These are phyloP conservation scores for Thielaviopsis populi DNA, from an alignment of 2,329 filamentous ascomycete species.

Conservation along the genomic window DNA sequence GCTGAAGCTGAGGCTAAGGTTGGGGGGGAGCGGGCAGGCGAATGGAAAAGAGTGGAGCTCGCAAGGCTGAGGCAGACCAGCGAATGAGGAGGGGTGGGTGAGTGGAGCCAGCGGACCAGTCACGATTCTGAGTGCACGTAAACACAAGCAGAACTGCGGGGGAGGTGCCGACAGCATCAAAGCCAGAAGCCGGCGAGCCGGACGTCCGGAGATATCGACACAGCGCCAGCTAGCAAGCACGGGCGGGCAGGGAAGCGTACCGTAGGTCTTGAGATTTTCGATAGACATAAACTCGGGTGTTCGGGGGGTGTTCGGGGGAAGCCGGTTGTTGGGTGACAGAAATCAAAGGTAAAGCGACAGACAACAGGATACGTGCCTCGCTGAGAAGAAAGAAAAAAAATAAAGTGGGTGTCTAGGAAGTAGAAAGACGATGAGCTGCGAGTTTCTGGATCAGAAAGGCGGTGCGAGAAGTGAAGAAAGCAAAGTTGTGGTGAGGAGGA, in stretches of 20 bases:
- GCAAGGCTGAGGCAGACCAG: neutral
- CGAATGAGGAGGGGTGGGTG: slow-evolving; percentile 8
- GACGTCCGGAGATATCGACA: too few relatives aligned
- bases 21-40: too few relatives aligned
- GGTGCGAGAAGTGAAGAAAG: slow-evolving; percentile 17
- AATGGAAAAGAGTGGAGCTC: neutral
- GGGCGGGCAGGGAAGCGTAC: slow-evolving; percentile 42
- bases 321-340: slow-evolving; percentile 32
- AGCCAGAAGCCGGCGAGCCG: too few relatives aligned
- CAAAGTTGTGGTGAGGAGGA: slow-evolving; percentile 20
- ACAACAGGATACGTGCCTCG: slow-evolving; percentile 35
- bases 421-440: slow-evolving; percentile 6
- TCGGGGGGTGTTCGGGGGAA: slow-evolving; percentile 41
- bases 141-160: neutral
- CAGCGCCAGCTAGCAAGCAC: too few relatives aligned
- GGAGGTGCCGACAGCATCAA: neutral
- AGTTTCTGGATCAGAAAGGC: slow-evolving; percentile 17
- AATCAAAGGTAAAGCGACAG: slow-evolving; percentile 33
- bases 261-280: slow-evolving; percentile 96
- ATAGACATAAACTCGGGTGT: slow-evolving; percentile 93
- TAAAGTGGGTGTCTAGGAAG: neutral
- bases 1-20: neutral
- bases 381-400: slow-evolving; percentile 22
- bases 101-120: neutral
- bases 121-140: neutral